Base-by-base conservation (phyloP, 805 yeast genomes). In the Cephaloascus albidus region DNA sequence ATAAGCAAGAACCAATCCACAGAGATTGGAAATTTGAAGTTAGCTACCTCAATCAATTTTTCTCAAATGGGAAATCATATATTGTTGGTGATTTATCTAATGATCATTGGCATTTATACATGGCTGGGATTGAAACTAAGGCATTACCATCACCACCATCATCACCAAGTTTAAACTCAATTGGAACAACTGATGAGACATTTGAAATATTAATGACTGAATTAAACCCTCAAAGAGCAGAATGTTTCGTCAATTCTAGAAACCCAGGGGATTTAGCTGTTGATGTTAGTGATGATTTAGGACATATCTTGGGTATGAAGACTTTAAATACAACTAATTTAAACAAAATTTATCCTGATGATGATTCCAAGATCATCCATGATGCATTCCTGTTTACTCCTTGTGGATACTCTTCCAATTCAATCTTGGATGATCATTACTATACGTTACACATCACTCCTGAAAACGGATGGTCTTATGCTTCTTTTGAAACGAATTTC, bases 391-490 rank as follows among this genome's bases (percentile, higher is more conserved):
- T 93, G 20, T 90, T 90, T 58, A 67, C 84, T 3, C 98, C 98
- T 2, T 90, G 97, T 58, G 98, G 98, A 5, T 90, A 78, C 54
- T 86, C 96, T 2, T 85, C 96, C 35, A 90, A 90, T 58, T 81
- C 94, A 16, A 67, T 89, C 31, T 57, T 83, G 35, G 67, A 76
- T 35, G 74, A 69, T 33, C 70, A 73, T 48, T 77, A 76, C 53
- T 84, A 83, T 54, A 90, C 97, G 6, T 68, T 89, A 42, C 97
- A 93, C 56, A 85, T 93, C 33, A 93, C 98, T 0, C 97, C 97
- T 0, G 97, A 93, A 56, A 57, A 68, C 18, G 95, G 90, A 30
- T 90, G 94, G 87, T 86, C 96, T 4, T 90, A 90, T 60, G 97
- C 97, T 3, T 85, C 95, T 8, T 93, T 93, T 58, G 97, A 93